These are phyloP conservation scores for Saccharomycopsis fibuligera DNA, from an alignment of 805 yeast species.

Conservation along the genomic window DNA sequence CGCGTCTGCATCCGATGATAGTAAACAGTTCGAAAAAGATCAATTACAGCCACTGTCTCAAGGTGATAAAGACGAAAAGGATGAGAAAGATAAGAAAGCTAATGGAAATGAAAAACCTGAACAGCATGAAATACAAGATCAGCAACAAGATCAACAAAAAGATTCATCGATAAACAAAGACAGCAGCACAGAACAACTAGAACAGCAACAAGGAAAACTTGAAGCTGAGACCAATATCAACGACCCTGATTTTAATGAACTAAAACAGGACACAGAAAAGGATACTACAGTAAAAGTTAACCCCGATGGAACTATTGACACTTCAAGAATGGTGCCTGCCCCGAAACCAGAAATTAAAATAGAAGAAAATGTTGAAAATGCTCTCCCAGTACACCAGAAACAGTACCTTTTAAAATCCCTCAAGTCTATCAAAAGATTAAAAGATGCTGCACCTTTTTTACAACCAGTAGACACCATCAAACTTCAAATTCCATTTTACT, in stretches of 20 bases:
- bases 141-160: not conserved
- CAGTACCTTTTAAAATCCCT: conserved; percentile 73
- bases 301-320: conserved; percentile 10
- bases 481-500: conserved; percentile 85
- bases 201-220: no score
- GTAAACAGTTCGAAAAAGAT: not conserved
- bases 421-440: conserved; percentile 80
- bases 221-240: no score
- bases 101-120: not conserved
- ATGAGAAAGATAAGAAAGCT: not conserved
- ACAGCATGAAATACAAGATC: not conserved
- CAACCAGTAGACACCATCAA: conserved; percentile 87
- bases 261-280: not conserved
- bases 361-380: conserved; percentile 56
- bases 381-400: conserved; percentile 78
- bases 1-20: not conserved
- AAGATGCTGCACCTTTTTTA: conserved; percentile 87
- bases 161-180: no score
- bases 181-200: no score
- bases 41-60: not conserved
- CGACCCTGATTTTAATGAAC: not conserved
- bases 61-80: not conserved
- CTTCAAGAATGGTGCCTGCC: conserved; percentile 44
- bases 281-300: not conserved
- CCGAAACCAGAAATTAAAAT: conserved; percentile 78